These are phyloP conservation scores for Aspergillus calidoustus DNA, from an alignment of 2,329 filamentous ascomycete species.

Conservation along the genomic window DNA sequence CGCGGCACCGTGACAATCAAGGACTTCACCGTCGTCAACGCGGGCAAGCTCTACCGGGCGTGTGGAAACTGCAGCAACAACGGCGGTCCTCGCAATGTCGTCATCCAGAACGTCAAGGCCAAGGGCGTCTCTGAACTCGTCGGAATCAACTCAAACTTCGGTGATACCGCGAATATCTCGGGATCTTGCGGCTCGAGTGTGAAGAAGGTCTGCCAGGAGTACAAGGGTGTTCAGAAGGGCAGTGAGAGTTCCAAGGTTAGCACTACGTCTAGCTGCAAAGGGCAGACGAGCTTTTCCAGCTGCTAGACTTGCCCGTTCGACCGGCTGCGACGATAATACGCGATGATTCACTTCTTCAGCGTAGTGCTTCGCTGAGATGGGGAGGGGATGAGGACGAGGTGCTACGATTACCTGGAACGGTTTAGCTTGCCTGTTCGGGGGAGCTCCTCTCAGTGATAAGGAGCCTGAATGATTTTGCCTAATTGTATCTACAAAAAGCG, in stretches of 20 bases:
- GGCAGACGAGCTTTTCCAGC: background rate
- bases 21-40: background rate
- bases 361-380: too few species aligned
- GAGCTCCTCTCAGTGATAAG: too few species aligned
- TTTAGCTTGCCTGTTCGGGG: too few species aligned
- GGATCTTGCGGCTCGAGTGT: background rate
- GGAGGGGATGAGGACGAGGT: too few species aligned
- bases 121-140: background rate
- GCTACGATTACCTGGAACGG: too few species aligned
- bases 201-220: background rate
- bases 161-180: background rate
- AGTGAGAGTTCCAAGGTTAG: background rate
- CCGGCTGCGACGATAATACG: too few species aligned
- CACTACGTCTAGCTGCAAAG: background rate
- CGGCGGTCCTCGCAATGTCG: background rate
- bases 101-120: background rate
- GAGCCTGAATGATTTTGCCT: too few species aligned
- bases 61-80: background rate
- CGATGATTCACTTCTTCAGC: too few species aligned
- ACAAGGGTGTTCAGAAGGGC: background rate
- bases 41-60: background rate
- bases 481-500: too few species aligned
- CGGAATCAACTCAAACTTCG: background rate
- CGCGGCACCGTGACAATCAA: background rate
- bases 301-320: background rate